Percentiles rank a stretch among this genome's conserved stretches.
Conservation (phyloP, 2,329 filamentous ascomycete species). For the Aureobasidium lini region DNA sequence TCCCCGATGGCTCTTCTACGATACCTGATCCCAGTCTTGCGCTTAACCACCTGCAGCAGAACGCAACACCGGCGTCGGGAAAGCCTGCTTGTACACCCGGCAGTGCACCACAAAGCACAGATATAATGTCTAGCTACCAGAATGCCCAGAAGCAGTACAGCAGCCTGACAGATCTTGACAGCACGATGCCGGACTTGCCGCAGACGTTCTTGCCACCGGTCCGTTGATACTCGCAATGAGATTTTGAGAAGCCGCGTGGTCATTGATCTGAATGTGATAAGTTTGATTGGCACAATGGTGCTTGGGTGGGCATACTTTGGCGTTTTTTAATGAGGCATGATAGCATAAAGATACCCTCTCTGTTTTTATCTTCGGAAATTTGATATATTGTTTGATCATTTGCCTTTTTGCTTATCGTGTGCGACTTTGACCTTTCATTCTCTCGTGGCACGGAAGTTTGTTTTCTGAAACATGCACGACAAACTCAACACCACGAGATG, state of each 20-base stretch:
- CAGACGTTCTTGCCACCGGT: conserved; percentile 1
- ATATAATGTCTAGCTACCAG: neutral
- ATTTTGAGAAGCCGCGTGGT: neutral
- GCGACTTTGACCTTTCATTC: neutral
- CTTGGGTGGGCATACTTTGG: neutral
- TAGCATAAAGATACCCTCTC: conserved; percentile 13
- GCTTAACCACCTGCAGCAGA: neutral
- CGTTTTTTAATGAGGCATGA: neutral
- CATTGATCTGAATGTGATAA: neutral
- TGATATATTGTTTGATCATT: neutral
- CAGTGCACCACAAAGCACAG: conserved; percentile 2
- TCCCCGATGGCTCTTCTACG: conserved; percentile 1
- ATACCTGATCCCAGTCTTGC: conserved; percentile 10
- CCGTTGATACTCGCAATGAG: neutral
- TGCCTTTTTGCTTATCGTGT: neutral
- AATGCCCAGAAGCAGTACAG: conserved; percentile 4
- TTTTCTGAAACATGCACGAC: conserved; percentile 11
- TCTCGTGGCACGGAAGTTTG: neutral
- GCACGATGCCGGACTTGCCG: neutral
- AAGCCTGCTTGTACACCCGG: neutral
- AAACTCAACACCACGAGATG: neutral
- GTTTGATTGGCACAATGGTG: neutral
- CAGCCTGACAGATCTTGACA: conserved; percentile 5
- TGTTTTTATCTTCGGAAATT: neutral
- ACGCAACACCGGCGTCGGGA: neutral